A percentile compares a stretch with the other conserved stretches of the same genome.
Evolutionary conservation across 768 basidiomycete species (phyloP).

Genomic region (Kwoniella dejecticola): DNA sequence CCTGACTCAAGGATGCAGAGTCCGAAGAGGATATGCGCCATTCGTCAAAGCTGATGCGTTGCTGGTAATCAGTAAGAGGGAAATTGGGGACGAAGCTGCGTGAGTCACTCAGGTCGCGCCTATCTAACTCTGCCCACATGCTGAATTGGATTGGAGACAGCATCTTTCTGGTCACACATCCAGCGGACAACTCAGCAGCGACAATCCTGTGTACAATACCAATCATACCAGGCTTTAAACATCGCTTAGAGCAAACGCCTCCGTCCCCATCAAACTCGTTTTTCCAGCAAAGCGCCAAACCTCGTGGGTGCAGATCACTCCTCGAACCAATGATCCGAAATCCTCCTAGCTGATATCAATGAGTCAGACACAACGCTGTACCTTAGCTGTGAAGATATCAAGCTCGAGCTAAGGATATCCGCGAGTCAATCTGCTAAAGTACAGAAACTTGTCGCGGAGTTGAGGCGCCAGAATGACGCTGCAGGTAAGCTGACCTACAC

Average conservation of each 20-base stretch:
- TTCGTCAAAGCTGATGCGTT: constrained; percentile 25
- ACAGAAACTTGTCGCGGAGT: constrained; percentile 31
- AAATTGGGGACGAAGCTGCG: constrained; percentile 20
- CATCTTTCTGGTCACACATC: constrained; percentile 26
- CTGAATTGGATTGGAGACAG: too few species aligned
- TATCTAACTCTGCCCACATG: too few species aligned
- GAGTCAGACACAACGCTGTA: constrained; percentile 38
- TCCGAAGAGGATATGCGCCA: constrained; percentile 19
- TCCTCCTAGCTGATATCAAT: constrained; percentile 1
- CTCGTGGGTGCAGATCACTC: constrained; percentile 30
- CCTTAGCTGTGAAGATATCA: constrained; percentile 12
- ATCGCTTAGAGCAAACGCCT: constrained; percentile 39
- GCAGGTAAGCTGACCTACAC: constrained; percentile 30
- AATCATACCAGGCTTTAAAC: constrained; percentile 29
- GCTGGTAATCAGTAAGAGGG: constrained; percentile 20
- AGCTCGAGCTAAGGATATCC: constrained; percentile 34
- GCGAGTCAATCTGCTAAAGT: constrained; percentile 29
- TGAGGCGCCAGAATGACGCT: constrained; percentile 27
- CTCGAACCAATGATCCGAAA: neutral
- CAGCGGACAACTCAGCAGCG: neutral
- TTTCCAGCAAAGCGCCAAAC: constrained; percentile 43
- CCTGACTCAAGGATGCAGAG: constrained; percentile 23
- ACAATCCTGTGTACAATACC: constrained; percentile 29
- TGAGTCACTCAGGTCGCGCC: constrained; percentile 3
- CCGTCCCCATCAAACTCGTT: constrained; percentile 45